Conservation (phyloP, 495 filamentous ascomycete genomes). For the Xeromyces bisporus region DNA sequence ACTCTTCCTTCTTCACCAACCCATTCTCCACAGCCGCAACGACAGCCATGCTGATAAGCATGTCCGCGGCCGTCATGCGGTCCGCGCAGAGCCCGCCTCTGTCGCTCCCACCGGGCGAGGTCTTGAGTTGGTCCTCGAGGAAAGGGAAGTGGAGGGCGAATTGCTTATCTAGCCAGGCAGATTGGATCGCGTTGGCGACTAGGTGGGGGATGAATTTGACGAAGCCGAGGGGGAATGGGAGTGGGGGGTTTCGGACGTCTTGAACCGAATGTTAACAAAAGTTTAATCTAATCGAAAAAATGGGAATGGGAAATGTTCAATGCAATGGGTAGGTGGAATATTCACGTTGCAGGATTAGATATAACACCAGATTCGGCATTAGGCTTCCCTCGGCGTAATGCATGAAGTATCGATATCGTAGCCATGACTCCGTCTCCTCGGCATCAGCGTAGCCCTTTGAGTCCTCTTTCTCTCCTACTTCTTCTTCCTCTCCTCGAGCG, state of each 20-base stretch:
- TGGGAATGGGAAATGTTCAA: too few relatives aligned
- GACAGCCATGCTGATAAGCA: constrained; percentile 8
- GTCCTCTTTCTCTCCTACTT: constrained; percentile 43
- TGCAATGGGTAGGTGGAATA: too few relatives aligned
- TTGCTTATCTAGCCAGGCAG: constrained; percentile 35
- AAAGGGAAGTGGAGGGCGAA: constrained; percentile 13
- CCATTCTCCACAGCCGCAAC: background rate
- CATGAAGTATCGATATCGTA: constrained; percentile 60
- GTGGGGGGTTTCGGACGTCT: constrained; percentile 44
- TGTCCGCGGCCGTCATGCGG: constrained; percentile 43
- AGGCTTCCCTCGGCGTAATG: constrained; percentile 71
- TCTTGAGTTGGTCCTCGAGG: constrained; percentile 32
- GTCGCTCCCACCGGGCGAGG: constrained; percentile 22
- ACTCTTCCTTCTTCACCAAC: background rate
- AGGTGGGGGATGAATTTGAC: constrained; percentile 55
- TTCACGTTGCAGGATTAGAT: constrained; percentile 40
- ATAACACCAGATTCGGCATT: constrained; percentile 50
- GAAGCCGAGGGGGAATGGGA: constrained; percentile 87
- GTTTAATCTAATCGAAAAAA: too few relatives aligned
- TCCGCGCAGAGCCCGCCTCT: constrained; percentile 34
- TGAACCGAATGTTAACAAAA: background rate
- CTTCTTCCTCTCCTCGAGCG: constrained; percentile 22
- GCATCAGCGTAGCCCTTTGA: too few relatives aligned
- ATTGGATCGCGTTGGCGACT: constrained; percentile 45
- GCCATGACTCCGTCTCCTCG: constrained; percentile 54